These are phyloP conservation scores for Ambispora gerdemannii DNA, from an alignment of 192 early-diverging fungal species.

Conservation along the genomic window DNA sequence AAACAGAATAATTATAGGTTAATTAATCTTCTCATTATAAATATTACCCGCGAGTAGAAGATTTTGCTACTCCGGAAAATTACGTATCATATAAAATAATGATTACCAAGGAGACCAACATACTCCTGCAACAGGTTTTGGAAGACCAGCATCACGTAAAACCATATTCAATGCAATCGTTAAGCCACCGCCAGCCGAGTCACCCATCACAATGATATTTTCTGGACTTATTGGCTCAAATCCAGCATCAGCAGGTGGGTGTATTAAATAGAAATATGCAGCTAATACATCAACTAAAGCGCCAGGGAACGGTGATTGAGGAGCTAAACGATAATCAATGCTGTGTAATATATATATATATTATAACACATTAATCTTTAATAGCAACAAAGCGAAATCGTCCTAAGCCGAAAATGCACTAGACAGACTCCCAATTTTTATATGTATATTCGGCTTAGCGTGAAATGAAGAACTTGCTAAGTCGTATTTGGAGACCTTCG, in stretches of 20 bases:
- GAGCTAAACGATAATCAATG: constrained; percentile 80
- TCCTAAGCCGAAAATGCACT: no score
- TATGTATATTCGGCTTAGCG: no score
- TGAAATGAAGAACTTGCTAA: neutral
- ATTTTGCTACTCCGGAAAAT: no score
- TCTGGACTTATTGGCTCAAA: constrained; percentile 48
- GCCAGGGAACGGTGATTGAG: constrained; percentile 75
- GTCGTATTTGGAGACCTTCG: neutral
- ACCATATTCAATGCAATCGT: constrained; percentile 53
- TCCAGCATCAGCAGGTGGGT: constrained; percentile 44
- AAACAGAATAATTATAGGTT: no score
- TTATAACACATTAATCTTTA: no score
- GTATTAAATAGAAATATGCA: constrained; percentile 67
- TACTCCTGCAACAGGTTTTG: constrained; percentile 54
- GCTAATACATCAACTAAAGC: constrained; percentile 81
- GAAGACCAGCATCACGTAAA: constrained; percentile 55
- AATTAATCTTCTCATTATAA: no score
- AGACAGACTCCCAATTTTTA: no score
- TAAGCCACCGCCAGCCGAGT: constrained; percentile 67
- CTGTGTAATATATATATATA: no score
- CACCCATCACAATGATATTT: constrained; percentile 64
- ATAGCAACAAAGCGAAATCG: no score
- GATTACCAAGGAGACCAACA: constrained; percentile 66
- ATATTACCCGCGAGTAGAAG: no score
- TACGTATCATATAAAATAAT: no score